Evolutionary conservation across 192 early-diverging fungal species (phyloP), one percentile per base, ranked within the genome.

Genomic region (Oehlia diaphana): DNA sequence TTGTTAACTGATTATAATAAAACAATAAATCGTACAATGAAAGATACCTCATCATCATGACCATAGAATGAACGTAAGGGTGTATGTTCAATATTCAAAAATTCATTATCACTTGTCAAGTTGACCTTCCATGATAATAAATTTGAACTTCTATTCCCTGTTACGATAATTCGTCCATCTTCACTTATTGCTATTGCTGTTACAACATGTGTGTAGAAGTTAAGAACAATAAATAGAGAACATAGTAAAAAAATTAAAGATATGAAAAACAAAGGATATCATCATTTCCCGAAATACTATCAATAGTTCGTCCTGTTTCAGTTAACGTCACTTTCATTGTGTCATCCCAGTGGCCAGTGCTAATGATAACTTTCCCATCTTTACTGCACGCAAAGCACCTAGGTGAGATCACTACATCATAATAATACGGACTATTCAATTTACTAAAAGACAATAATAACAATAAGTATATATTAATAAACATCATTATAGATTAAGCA

Each of bases 341-440:
- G 42, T 79, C 61, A 42, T 79, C 69, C 77, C 77, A 79, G 28
- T 79, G 77, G 47, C 77, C 77, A 26, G 33, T 19, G 19, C 67
- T 71, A 4, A 79, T 61, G 16, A 79, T 69, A 53, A 79, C 77
- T 71, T 79, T 79, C 12, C 77, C 77, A 79, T 79, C 77, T 44
- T 71, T 69, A 37, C 77, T 79, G 14, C 49, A 69, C 23, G 77
- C 47, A 63, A 79, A 79, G 12, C 77, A 71, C 26, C 77, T 53
- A 19, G 77, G 77, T 42, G 77, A 61, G 39, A 79, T 79, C 16
- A 42, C 3, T 13, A 58, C 28, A n/a, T 79, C 77, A 61, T 26
- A 71, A 58, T 53, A 71, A 44, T 61, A 79, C 13, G 77, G 77
- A 23, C 50, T 79, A 61, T n/a, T 63, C n/a, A 79, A 63, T 58